Conservation (phyloP, 345 rosid genomes). For the Hibiscus trionum region DNA sequence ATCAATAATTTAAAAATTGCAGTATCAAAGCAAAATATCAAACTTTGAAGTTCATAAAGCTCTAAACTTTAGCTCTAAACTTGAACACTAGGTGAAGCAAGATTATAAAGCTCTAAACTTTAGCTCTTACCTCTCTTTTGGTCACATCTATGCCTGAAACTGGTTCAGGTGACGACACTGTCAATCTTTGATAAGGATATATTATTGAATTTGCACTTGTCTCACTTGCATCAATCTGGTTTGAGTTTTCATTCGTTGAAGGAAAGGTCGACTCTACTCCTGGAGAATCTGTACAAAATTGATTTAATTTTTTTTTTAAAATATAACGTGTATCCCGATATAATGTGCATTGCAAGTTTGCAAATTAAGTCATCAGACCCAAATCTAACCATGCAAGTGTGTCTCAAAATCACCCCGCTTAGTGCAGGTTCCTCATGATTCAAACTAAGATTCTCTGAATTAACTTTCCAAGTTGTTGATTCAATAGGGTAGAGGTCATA, state of each 20-base stretch:
- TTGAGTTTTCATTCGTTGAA: neutral
- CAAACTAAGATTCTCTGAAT: neutral
- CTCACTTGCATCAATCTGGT: slow-evolving; percentile 1
- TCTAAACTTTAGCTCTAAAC: neutral
- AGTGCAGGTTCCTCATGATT: neutral
- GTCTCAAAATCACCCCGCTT: neutral
- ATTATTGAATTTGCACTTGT: slow-evolving; percentile 26
- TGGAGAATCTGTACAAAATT: slow-evolving; percentile 20
- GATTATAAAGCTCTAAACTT: neutral
- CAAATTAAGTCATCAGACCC: neutral
- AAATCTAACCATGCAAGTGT: neutral
- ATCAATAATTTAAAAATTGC: neutral
- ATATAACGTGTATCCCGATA: neutral
- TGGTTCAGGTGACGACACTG: slow-evolving; percentile 45
- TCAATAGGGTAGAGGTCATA: neutral
- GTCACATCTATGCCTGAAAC: slow-evolving; percentile 44
- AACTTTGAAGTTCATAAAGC: neutral
- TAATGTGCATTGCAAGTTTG: neutral
- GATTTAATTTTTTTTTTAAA: neutral
- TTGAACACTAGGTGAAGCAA: neutral
- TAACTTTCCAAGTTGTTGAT: neutral
- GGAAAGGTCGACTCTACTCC: neutral
- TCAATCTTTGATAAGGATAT: slow-evolving; percentile 46
- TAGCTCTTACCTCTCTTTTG: slow-evolving; percentile 55
- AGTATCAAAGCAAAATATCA: neutral